Conservation (phyloP, 768 basidiomycete genomes). For the Antrodiella citrinella region DNA sequence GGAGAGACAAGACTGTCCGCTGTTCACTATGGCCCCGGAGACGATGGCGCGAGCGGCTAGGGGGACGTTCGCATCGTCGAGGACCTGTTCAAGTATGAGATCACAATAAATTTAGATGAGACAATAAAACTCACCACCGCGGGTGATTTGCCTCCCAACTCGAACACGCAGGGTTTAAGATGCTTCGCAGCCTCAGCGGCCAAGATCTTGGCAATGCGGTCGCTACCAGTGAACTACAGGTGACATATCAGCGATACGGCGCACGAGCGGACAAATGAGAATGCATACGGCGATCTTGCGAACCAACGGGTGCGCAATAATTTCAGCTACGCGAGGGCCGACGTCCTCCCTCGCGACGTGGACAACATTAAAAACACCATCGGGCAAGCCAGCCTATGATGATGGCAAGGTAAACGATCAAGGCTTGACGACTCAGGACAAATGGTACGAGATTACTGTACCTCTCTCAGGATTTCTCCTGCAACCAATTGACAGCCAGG, state of each 20-base stretch:
- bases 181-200: constrained; percentile 47
- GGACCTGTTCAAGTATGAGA: constrained; percentile 26
- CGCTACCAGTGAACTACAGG: constrained; percentile 50
- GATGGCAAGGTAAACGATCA: too few relatives aligned
- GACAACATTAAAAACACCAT: constrained; percentile 47
- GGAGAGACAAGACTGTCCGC: constrained; percentile 53
- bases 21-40: constrained; percentile 35
- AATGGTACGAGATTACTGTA: neutral
- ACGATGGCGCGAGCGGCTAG: constrained; percentile 44
- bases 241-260: neutral
- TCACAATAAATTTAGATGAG: too few relatives aligned
- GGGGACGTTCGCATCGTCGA: constrained; percentile 43
- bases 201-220: constrained; percentile 44
- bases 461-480: constrained; percentile 35
- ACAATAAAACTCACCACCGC: constrained; percentile 32
- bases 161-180: constrained; percentile 47
- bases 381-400: constrained; percentile 48
- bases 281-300: constrained; percentile 39
- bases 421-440: neutral
- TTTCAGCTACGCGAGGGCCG: constrained; percentile 33
- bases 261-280: neutral
- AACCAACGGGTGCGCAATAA: constrained; percentile 43
- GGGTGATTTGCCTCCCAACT: constrained; percentile 49
- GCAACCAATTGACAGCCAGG: constrained; percentile 36
- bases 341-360: constrained; percentile 36